phyloP scores from a whole-genome alignment of 1,139 yeast genomes.

The Geotrichum klebahnii region DNA sequence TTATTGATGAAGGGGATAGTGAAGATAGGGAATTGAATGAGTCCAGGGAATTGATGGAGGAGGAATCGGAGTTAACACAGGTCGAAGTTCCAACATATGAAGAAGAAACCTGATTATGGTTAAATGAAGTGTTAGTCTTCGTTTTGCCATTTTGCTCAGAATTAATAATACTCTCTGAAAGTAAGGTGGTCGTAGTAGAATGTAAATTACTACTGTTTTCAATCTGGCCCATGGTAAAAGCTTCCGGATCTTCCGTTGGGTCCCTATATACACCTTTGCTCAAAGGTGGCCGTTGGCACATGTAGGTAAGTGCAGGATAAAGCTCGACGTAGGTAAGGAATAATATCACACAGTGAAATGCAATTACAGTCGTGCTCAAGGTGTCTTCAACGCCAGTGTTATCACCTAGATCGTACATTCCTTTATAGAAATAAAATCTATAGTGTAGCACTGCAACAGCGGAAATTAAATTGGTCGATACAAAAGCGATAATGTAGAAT shows the following conservation, averaged over 20 bases:
- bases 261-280: constrained; percentile 3
- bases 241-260: constrained; percentile 11
- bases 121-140: not conserved
- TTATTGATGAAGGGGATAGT: constrained; percentile 2
- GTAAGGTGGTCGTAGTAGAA: not conserved
- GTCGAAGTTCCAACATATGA: not conserved
- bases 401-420: constrained; percentile 9
- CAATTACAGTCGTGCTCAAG: constrained; percentile 3
- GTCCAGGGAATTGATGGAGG: not conserved
- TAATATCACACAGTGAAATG: constrained; percentile 2
- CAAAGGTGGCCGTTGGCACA: constrained; percentile 13
- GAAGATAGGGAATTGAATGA: constrained; percentile 3
- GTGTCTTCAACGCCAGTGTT: constrained; percentile 12
- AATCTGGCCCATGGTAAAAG: constrained; percentile 6
- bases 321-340: constrained; percentile 14
- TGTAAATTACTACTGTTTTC: not conserved
- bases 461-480: constrained; percentile 11
- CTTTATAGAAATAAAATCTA: constrained; percentile 6
- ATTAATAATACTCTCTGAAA: not conserved
- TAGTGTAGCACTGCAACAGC: constrained; percentile 11
- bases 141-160: not conserved
- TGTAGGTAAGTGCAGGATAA: constrained; percentile 18
- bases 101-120: not conserved
- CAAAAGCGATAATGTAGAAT: constrained; percentile 15
- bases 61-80: not conserved